These are phyloP conservation scores for Fraxinus pennsylvanica DNA, from an alignment of 257 asterid species.

Conservation along the genomic window DNA sequence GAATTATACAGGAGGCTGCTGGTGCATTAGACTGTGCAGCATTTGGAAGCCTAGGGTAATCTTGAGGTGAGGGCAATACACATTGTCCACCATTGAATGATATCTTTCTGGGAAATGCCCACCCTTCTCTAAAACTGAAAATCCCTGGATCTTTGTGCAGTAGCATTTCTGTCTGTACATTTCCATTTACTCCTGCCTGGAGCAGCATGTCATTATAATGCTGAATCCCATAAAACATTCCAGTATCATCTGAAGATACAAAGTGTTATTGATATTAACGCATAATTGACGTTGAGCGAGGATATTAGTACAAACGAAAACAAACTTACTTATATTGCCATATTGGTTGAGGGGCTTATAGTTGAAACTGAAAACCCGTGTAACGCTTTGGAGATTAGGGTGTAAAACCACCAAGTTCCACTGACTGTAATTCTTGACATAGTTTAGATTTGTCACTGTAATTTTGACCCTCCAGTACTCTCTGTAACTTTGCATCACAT, in stretches of 20 bases:
- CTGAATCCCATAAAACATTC: slow-evolving; percentile 66
- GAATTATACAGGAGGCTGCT: neutral
- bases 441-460: slow-evolving; percentile 58
- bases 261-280: neutral
- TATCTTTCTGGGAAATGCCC: slow-evolving; percentile 78
- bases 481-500: slow-evolving; percentile 60
- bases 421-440: slow-evolving; percentile 53
- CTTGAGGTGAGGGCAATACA: slow-evolving; percentile 68
- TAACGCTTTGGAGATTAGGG: slow-evolving; percentile 64
- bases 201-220: slow-evolving; percentile 73
- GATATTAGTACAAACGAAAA: neutral
- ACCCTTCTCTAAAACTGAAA: slow-evolving; percentile 66
- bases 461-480: slow-evolving; percentile 81
- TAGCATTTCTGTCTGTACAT: slow-evolving; percentile 74
- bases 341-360: slow-evolving; percentile 67
- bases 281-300: neutral
- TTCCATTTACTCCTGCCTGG: slow-evolving; percentile 61
- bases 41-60: slow-evolving; percentile 63
- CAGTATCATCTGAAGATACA: slow-evolving; percentile 59
- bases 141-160: slow-evolving; percentile 47
- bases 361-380: slow-evolving; percentile 78
- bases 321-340: slow-evolving; percentile 56
- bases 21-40: slow-evolving; percentile 23
- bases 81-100: slow-evolving; percentile 73
- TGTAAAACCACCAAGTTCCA: slow-evolving; percentile 77